Evolutionary conservation across 805 yeast genomes (phyloP).

Genomic region (Suhomyces sp.): DNA sequence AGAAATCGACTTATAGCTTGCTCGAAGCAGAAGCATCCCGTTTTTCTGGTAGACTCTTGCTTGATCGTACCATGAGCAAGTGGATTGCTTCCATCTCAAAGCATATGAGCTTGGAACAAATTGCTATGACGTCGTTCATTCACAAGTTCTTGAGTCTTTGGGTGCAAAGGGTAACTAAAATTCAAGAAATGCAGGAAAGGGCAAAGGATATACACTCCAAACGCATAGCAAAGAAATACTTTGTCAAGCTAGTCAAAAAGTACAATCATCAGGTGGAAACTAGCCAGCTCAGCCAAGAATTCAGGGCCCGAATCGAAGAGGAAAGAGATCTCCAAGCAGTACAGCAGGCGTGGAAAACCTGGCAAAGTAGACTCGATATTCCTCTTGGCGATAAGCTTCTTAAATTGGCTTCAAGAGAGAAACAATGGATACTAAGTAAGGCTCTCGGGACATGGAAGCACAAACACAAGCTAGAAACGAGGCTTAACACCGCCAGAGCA

Average conservation of each 20-base stretch:
- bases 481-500: slow-evolving; percentile 1
- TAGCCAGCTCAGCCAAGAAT: neutral
- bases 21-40: neutral
- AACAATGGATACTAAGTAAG: slow-evolving; percentile 10
- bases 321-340: neutral
- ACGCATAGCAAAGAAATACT: neutral
- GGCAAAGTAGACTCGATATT: slow-evolving; percentile 6
- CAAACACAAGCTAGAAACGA: neutral
- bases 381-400: slow-evolving; percentile 11
- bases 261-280: neutral
- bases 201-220: neutral
- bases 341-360: slow-evolving; percentile 2
- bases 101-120: neutral
- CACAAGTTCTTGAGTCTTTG: neutral
- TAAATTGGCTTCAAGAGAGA: slow-evolving; percentile 13
- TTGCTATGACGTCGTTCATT: neutral
- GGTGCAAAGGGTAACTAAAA: neutral
- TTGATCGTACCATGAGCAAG: neutral
- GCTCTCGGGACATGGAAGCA: slow-evolving; percentile 17
- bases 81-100: neutral
- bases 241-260: neutral
- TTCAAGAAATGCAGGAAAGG: neutral
- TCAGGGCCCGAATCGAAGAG: neutral
- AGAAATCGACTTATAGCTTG: neutral
- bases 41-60: neutral